Evolutionary conservation across 2,329 filamentous ascomycete species (phyloP).

Genomic region (Colletotrichum sojae): DNA sequence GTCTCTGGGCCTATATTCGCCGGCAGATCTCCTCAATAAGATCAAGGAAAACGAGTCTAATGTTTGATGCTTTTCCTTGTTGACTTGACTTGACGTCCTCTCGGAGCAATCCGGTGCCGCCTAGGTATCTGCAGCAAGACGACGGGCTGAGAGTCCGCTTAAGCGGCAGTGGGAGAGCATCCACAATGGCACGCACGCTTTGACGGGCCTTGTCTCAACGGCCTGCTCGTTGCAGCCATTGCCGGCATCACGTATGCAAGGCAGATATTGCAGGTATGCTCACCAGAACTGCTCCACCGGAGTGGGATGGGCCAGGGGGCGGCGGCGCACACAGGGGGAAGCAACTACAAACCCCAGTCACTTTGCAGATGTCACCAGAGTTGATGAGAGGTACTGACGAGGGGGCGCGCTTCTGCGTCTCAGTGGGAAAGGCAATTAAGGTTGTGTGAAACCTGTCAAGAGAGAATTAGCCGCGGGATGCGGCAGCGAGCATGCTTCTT

Average conservation of each 20-base stretch:
- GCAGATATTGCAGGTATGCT: constrained; percentile 30
- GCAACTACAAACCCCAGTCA: neutral
- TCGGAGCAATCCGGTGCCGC: too few relatives aligned
- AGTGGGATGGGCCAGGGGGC: neutral
- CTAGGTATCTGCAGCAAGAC: too few relatives aligned
- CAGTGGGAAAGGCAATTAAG: constrained; percentile 4
- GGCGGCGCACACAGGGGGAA: too few relatives aligned
- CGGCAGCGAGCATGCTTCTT: neutral
- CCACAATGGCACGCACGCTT: constrained; percentile 21
- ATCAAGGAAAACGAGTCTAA: constrained; percentile 9
- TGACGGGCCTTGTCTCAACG: constrained; percentile 34
- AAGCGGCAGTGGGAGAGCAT: constrained; percentile 8
- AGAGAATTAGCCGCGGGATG: constrained; percentile 5
- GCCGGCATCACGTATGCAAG: constrained; percentile 30
- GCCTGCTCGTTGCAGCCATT: constrained; percentile 25
- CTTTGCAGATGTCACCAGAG: neutral
- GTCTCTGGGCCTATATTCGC: constrained; percentile 11
- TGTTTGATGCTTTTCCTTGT: constrained; percentile 6
- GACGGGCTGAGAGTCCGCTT: neutral
- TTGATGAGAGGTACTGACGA: neutral
- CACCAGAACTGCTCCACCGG: constrained; percentile 23
- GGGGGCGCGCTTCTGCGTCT: constrained; percentile 18
- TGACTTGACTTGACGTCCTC: neutral
- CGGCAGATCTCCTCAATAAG: constrained; percentile 29
- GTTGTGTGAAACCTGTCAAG: neutral